A percentile compares a stretch with the other conserved stretches of the same genome.
Evolutionary conservation across 208 protist genomes (phyloP).

Genomic region (Leptomonas pyrrhocoris): DNA sequence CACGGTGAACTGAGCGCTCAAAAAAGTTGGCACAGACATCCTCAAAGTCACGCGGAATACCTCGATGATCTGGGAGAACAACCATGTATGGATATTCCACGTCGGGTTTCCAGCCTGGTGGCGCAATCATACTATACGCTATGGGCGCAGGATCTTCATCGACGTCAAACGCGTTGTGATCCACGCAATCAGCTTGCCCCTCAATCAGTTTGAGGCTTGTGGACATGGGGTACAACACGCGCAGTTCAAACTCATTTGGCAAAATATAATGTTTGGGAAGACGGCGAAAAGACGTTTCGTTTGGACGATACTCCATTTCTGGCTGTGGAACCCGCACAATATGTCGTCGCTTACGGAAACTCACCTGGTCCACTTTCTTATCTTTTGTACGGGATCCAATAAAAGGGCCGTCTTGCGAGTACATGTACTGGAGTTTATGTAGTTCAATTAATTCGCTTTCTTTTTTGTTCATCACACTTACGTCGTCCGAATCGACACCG

Average conservation of each 20-base stretch:
- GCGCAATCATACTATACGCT: slow-evolving; percentile 78
- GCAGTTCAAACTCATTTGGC: slow-evolving; percentile 84
- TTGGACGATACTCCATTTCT: slow-evolving; percentile 64
- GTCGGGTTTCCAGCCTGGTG: slow-evolving; percentile 61
- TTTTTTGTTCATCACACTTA: slow-evolving; percentile 44
- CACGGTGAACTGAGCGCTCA: slow-evolving; percentile 66
- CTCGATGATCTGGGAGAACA: slow-evolving; percentile 76
- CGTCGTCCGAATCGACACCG: slow-evolving; percentile 44
- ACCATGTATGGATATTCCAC: slow-evolving; percentile 83
- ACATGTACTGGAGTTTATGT: slow-evolving; percentile 75
- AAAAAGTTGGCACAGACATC: slow-evolving; percentile 90
- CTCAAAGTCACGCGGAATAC: slow-evolving; percentile 81
- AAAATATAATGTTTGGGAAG: slow-evolving; percentile 74
- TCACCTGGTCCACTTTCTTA: slow-evolving; percentile 38
- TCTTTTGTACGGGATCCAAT: slow-evolving; percentile 78
- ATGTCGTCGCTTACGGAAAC: slow-evolving; percentile 53
- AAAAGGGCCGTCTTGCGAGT: slow-evolving; percentile 81
- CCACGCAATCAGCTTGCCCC: slow-evolving; percentile 81
- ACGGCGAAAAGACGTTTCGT: slow-evolving; percentile 83
- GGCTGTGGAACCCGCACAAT: slow-evolving; percentile 78
- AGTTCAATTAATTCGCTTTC: slow-evolving; percentile 62
- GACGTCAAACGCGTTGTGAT: slow-evolving; percentile 69
- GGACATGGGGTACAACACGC: slow-evolving; percentile 76
- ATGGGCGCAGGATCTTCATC: slow-evolving; percentile 76
- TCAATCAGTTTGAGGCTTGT: slow-evolving; percentile 69